Base-by-base conservation (phyloP, 345 rosid genomes). In the Hevea brasiliensis region DNA sequence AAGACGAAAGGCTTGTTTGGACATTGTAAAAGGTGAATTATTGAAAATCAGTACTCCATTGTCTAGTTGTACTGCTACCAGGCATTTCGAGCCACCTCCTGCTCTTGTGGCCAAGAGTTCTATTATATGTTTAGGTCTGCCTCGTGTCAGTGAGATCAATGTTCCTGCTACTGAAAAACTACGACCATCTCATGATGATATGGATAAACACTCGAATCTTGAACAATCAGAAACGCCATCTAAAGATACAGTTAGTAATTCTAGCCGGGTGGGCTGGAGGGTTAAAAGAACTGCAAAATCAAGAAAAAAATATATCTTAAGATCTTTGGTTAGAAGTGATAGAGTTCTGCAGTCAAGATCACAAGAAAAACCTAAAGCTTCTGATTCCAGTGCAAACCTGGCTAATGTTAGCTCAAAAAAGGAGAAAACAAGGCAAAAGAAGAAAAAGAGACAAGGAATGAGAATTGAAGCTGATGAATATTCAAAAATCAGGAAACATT, bases 401-500 rank as follows among this genome's bases (percentile, higher is more conserved):
- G 78, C 67, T 65, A 81, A 65, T 74, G 81, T 50, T 80, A 73
- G 64, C 72, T 59, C 86, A 72, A 67, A 69, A 6, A 59, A 59
- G 47, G 78, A 83, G 81, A 80, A 73, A 71, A 81, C 69, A 72
- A 85, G 32, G 81, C 83, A 66, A 74, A 85, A 53, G 65, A 48
- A 24, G 77, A 82, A 54, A 27, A 80, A 72, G 41, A 80, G 60
- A 66, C 74, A 32, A 61, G 51, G 64, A 57, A 77, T 65, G 53
- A 66, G 41, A 67, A 69, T 73, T 67, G 86, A 73, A 32, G 65
- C 74, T 62, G 84, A 95, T 74, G 98, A 95, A 82, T 89, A 85
- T 84, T 86, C 89, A 72, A 89, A 84, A 79, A 89, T 87, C 81
- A 91, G 80, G 80, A 81, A 65, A 69, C 93, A 88, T 73, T 87